Conservation (phyloP, 2,329 filamentous ascomycete genomes). For the Rutstroemia sydowiana region DNA sequence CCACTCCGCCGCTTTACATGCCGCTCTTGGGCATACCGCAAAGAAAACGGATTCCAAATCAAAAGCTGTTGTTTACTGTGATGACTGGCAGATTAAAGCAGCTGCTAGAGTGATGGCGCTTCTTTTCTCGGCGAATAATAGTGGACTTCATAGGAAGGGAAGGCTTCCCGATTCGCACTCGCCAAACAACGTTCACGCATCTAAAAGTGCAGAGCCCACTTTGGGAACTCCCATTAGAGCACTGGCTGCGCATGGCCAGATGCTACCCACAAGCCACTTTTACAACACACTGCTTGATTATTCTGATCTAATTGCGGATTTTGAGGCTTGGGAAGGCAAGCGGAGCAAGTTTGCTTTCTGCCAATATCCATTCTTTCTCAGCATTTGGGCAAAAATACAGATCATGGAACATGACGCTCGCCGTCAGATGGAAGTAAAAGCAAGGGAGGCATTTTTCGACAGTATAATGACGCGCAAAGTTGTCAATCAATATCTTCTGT, state of each 20-base stretch:
- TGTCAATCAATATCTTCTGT: constrained; percentile 68
- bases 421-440: constrained; percentile 83
- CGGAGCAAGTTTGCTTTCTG: constrained; percentile 76
- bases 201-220: not conserved
- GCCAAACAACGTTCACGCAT: constrained; percentile 29
- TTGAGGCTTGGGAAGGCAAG: constrained; percentile 77
- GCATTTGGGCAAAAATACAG: constrained; percentile 85
- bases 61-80: constrained; percentile 57
- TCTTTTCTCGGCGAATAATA: constrained; percentile 75
- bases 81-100: constrained; percentile 86
- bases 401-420: constrained; percentile 83
- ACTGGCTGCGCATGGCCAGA: constrained; percentile 49
- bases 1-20: constrained; percentile 58
- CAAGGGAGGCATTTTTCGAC: constrained; percentile 83
- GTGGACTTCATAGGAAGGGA: constrained; percentile 33
- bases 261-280: constrained; percentile 75
- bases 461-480: constrained; percentile 70
- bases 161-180: constrained; percentile 29
- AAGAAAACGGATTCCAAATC: constrained; percentile 49
- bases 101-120: constrained; percentile 73
- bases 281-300: constrained; percentile 84
- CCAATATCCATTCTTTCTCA: constrained; percentile 86
- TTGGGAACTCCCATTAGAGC: constrained; percentile 16
- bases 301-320: constrained; percentile 77
- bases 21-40: constrained; percentile 60